Conservation (phyloP, 306 rosid species). For the Pyrus pyrifolia region DNA sequence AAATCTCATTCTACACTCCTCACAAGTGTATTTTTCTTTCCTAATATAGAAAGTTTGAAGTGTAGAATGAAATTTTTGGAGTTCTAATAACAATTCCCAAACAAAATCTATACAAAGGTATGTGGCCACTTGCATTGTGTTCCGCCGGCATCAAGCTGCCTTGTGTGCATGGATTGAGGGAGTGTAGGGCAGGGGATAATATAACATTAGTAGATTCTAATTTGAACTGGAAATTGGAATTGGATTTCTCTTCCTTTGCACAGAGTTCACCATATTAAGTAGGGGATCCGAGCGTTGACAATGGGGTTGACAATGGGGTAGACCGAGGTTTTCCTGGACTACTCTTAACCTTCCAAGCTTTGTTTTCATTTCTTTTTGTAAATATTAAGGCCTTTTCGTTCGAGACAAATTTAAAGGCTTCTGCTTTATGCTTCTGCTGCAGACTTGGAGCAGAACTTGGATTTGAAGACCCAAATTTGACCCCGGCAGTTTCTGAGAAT, state of each 20-base stretch:
- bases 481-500: slow-evolving; percentile 83
- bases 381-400: background rate
- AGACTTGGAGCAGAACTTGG: slow-evolving; percentile 81
- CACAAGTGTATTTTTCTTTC: too few species aligned
- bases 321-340: background rate
- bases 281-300: background rate
- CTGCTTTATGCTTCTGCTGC: slow-evolving; percentile 21
- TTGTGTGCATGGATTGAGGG: background rate
- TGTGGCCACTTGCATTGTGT: background rate
- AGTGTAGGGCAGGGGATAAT: background rate
- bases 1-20: too few species aligned
- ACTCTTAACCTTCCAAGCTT: background rate
- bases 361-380: background rate
- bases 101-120: background rate
- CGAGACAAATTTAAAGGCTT: too few species aligned
- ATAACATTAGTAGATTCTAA: background rate
- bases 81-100: too few species aligned
- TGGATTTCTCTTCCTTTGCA: background rate
- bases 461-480: slow-evolving; percentile 83
- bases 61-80: too few species aligned
- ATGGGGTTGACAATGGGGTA: background rate
- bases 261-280: background rate
- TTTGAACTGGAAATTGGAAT: background rate
- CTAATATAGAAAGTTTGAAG: too few species aligned
- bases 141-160: background rate